Percentiles rank a stretch among this genome's conserved stretches.
Evolutionary conservation across 495 filamentous ascomycete genomes (phyloP).

Genomic region (Aspergillus incahuasiensis): DNA sequence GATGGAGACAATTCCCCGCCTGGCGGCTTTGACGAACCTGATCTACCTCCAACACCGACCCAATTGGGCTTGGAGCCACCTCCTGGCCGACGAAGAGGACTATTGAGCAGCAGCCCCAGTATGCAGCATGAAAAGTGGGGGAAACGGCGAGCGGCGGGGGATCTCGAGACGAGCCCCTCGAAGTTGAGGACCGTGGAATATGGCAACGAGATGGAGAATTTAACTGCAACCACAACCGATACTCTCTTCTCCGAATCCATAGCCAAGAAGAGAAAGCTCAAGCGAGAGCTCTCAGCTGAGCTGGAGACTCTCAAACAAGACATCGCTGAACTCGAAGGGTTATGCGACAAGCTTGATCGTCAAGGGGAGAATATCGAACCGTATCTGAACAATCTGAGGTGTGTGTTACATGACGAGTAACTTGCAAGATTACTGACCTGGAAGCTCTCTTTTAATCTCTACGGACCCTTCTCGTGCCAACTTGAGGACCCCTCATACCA

Average conservation of each 20-base stretch:
- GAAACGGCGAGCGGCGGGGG: constrained; percentile 24
- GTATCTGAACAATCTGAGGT: constrained; percentile 31
- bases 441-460: constrained; percentile 25
- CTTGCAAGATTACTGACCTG: constrained; percentile 13
- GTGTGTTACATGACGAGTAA: constrained; percentile 5
- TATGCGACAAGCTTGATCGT: constrained; percentile 23
- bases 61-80: constrained; percentile 50
- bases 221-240: constrained; percentile 5
- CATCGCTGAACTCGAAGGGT: constrained; percentile 34
- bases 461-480: constrained; percentile 23
- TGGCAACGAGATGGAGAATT: constrained; percentile 8
- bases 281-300: constrained; percentile 28
- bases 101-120: constrained; percentile 43
- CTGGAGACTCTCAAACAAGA: constrained; percentile 32
- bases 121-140: constrained; percentile 27
- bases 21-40: constrained; percentile 53
- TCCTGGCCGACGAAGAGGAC: constrained; percentile 30
- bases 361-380: constrained; percentile 19
- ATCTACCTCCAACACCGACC: constrained; percentile 66
- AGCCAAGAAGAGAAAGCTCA: constrained; percentile 29
- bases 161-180: constrained; percentile 27
- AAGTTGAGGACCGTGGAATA: constrained; percentile 25
- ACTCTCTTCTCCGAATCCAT: constrained; percentile 22
- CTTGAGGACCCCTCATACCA: constrained; percentile 9
- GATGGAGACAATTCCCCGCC: constrained; percentile 26